A percentile compares a stretch with the other conserved stretches of the same genome.
phyloP scores from a whole-genome alignment of 2,329 filamentous ascomycete species.

The Trichocomaceae sp. region DNA sequence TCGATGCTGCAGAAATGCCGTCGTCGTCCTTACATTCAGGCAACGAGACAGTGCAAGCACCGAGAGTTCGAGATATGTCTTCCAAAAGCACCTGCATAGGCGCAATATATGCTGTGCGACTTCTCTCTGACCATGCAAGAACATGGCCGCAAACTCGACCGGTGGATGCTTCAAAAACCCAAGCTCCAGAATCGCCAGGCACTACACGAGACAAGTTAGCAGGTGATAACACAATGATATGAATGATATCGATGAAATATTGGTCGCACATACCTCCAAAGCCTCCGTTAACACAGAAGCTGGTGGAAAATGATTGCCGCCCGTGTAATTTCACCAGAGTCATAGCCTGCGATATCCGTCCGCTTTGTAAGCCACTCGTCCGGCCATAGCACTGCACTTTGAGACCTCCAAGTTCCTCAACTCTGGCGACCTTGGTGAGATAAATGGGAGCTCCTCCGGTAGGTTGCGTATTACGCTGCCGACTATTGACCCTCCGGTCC shows the following conservation, averaged over 20 bases:
- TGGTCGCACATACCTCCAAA: constrained; percentile 45
- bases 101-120: constrained; percentile 80
- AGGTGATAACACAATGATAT: neutral
- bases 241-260: neutral
- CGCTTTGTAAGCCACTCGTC: constrained; percentile 74
- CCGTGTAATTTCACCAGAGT: constrained; percentile 83
- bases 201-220: constrained; percentile 39
- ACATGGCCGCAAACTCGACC: constrained; percentile 84
- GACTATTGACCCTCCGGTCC: constrained; percentile 27
- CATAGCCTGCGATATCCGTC: constrained; percentile 69
- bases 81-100: constrained; percentile 87
- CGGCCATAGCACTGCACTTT: constrained; percentile 83
- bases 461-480: constrained; percentile 45
- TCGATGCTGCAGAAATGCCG: constrained; percentile 18
- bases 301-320: constrained; percentile 70
- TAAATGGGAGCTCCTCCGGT: constrained; percentile 32
- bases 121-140: constrained; percentile 75
- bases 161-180: constrained; percentile 76
- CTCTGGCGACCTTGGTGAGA: constrained; percentile 52
- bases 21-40: constrained; percentile 46
- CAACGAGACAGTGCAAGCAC: constrained; percentile 62
- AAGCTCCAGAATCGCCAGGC: constrained; percentile 86
- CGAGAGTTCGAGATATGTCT: constrained; percentile 74
- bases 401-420: constrained; percentile 59
- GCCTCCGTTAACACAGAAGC: constrained; percentile 55